Base-by-base conservation (phyloP, 257 asterid species). In the Primulina tabacum region DNA sequence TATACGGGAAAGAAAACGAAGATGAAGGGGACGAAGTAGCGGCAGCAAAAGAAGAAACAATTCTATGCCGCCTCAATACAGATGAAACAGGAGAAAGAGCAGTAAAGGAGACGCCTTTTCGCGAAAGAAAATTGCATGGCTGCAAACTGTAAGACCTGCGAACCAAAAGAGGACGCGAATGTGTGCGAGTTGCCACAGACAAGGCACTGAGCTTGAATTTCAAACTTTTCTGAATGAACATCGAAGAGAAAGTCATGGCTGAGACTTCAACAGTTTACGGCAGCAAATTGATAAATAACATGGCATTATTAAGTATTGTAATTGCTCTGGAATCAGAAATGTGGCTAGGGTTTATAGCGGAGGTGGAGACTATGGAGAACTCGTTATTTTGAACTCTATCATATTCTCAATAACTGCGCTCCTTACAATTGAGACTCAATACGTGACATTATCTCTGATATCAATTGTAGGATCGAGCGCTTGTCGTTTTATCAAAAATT, bases 341-440 rank as follows among this genome's bases (percentile, higher is more conserved):
- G 76, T 73, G 77, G 81, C 79, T 83, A 83, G 95, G 96, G 90
- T 89, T 85, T 81, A 79, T 77, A 64, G 72, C 26, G 21, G 75
- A 50, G 34, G 74, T 35, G 61, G 61, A 67, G 52, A 38, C 10
- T 28, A 4, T 28, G 26, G 26, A 24, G 26, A 21, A 34, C 38
- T 34, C 9, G 38, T 35, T 28, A 28, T 28, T 28, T 10, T 35
- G 7, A 35, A 35, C 40, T 35, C 2, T n/a, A 35, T 35, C 2
- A 35, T 38, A 8, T 38, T 38, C 47, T 38, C 0, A 3, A 1
- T 21, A 1, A 21, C 1, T 1, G 0, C 1, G 0, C 1, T 28
- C 1, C 2, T 28, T 1, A 28, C 1, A 28, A 28, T 1, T 28
- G 0, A n/a, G n/a, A n/a, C n/a, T n/a, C n/a, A n/a, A n/a, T n/a